These are phyloP conservation scores for Gloeostereum incarnatum DNA, from an alignment of 768 basidiomycete genomes.

Conservation along the genomic window DNA sequence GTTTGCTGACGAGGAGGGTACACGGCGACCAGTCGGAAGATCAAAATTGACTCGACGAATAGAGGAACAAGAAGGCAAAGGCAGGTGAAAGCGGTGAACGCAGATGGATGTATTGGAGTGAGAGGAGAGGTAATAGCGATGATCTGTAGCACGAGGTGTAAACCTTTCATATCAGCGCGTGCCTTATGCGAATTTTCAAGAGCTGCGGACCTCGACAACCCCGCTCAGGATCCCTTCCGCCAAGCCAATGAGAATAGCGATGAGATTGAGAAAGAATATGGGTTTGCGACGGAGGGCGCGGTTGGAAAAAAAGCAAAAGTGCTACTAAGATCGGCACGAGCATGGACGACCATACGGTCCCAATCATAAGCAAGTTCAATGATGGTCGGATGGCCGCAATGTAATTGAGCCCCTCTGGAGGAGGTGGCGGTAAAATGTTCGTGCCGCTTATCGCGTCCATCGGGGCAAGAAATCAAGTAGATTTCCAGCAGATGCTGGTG, in stretches of 20 bases:
- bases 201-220: constrained; percentile 1
- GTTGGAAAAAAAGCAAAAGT: constrained; percentile 14
- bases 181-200: too few species aligned
- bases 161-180: too few species aligned
- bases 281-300: constrained; percentile 8
- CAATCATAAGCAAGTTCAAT: neutral
- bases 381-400: neutral
- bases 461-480: too few species aligned
- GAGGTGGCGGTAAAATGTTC: too few species aligned
- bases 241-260: constrained; percentile 13
- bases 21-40: constrained; percentile 13
- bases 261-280: constrained; percentile 14
- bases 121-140: constrained; percentile 4
- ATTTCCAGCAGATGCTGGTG: too few species aligned
- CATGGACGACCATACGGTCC: neutral
- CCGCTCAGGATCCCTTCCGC: constrained; percentile 9
- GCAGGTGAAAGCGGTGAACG: constrained; percentile 5
- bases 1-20: constrained; percentile 10
- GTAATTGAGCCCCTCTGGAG: neutral
- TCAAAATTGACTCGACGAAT: constrained; percentile 16
- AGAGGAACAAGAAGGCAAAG: constrained; percentile 9
- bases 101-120: neutral
- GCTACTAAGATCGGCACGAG: constrained; percentile 9
- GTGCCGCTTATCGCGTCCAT: too few species aligned
- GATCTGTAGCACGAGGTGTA: too few species aligned